Evolutionary conservation across 2,329 filamentous ascomycete genomes (phyloP).

Genomic region (Penicillium hordei): DNA sequence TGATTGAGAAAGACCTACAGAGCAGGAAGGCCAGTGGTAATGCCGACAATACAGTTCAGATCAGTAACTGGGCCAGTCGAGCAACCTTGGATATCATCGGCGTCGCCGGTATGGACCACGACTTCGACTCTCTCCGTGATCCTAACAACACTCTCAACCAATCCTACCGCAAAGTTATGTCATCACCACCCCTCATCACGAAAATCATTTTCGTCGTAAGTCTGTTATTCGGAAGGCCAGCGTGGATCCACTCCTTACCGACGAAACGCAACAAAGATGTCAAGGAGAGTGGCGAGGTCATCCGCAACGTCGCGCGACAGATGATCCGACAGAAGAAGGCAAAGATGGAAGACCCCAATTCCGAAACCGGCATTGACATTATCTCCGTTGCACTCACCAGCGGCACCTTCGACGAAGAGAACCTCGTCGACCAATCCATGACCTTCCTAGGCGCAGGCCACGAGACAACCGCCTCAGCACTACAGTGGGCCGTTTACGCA

Average conservation of each 20-base stretch:
- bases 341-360: slow-evolving; percentile 40
- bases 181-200: slow-evolving; percentile 14
- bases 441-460: slow-evolving; percentile 82
- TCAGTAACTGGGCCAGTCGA: slow-evolving; percentile 64
- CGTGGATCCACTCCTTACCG: slow-evolving; percentile 64
- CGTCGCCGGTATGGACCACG: slow-evolving; percentile 66
- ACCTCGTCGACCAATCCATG: slow-evolving; percentile 86
- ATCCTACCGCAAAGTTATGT: slow-evolving; percentile 32
- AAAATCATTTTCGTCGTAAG: slow-evolving; percentile 58
- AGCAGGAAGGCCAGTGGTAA: slow-evolving; percentile 36
- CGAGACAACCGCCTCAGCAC: slow-evolving; percentile 72
- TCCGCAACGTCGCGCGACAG: slow-evolving; percentile 65
- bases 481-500: slow-evolving; percentile 74
- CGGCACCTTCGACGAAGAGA: slow-evolving; percentile 72
- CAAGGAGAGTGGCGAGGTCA: slow-evolving; percentile 53
- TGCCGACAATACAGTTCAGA: slow-evolving; percentile 52
- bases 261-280: slow-evolving; percentile 69
- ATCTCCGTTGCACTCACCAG: slow-evolving; percentile 76
- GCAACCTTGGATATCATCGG: slow-evolving; percentile 76
- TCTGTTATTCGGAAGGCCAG: slow-evolving; percentile 60
- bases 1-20: slow-evolving; percentile 53
- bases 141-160: slow-evolving; percentile 58
- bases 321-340: slow-evolving; percentile 71
- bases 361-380: slow-evolving; percentile 63
- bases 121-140: slow-evolving; percentile 66